Evolutionary conservation across 139 green algal species (phyloP), one percentile per base, ranked within the genome.

Genomic region (Axilococcus clingmanii): DNA sequence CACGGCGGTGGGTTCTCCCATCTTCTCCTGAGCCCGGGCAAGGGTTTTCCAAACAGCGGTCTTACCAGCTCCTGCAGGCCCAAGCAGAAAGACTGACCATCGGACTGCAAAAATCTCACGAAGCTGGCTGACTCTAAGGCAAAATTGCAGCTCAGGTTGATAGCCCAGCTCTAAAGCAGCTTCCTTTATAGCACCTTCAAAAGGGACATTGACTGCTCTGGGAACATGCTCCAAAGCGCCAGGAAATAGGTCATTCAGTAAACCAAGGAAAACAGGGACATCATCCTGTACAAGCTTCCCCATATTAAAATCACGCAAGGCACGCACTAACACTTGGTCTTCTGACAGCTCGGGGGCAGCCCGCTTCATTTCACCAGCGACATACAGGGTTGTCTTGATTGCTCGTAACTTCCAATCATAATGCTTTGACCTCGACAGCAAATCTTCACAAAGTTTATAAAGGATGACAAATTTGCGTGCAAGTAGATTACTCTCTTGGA

Each of bases 351-450:
- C 78, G 1, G 86, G 87, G 0, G 81, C 78, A 1, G 66, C 66
- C 6, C 87, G 85, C 70, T 94, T 94, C 84, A 95, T 93, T 61
- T 78, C 82, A 29, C 87, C 86, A 5, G 87, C 87, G 27, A 96
- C 87, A 57, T 93, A 90, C 34, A 96, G 78, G 17, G 87, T 96
- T 31, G 87, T 94, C 74, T 96, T 96, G 75, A 96, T 94, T n/a
- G 87, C 87, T 38, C 87, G 78, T 71, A 96, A 75, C 78, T 95
- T 95, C 87, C 87, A 96, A 69, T 96, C 87, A 58, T 96, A 96
- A 68, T 96, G 87, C 45, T 71, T 61, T 23, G 47, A 67, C 68
- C 89, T 90, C 46, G 72, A 86, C 40, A 95, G 83, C 65, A 95
- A 68, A 69, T 93, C 86, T 63, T 92, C 81, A 64, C 82, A 93